Evolutionary conservation across 2,329 filamentous ascomycete genomes (phyloP).

Genomic region (Plenodomus lindquistii): DNA sequence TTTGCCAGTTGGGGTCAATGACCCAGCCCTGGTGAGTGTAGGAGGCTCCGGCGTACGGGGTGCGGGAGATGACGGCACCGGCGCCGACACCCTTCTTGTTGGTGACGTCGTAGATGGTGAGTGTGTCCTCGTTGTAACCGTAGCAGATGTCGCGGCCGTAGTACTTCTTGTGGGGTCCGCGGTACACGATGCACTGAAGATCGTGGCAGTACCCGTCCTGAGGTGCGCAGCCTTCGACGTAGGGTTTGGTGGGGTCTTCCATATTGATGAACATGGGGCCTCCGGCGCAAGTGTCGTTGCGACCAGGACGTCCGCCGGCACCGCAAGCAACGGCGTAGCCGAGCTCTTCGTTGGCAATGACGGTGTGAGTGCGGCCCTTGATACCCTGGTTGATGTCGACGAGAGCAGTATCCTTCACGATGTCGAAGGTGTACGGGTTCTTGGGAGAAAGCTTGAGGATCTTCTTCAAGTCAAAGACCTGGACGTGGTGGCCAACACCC

Average conservation of each 20-base stretch:
- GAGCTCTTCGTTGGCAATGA: constrained; percentile 42
- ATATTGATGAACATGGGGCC: constrained; percentile 64
- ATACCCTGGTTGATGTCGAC: constrained; percentile 33
- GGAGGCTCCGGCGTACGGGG: constrained; percentile 56
- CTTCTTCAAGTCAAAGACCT: constrained; percentile 63
- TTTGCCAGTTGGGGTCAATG: constrained; percentile 44
- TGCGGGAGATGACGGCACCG: constrained; percentile 59
- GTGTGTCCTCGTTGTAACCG: constrained; percentile 59
- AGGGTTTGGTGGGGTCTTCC: constrained; percentile 51
- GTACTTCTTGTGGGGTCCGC: constrained; percentile 56
- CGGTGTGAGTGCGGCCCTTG: constrained; percentile 41
- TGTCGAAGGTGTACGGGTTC: constrained; percentile 36
- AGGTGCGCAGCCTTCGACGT: constrained; percentile 57
- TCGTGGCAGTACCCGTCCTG: constrained; percentile 64
- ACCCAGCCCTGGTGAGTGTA: constrained; percentile 66
- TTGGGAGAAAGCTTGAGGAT: constrained; percentile 39
- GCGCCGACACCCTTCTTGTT: constrained; percentile 60
- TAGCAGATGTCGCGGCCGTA: constrained; percentile 59
- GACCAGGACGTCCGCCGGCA: constrained; percentile 31
- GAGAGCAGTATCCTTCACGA: constrained; percentile 32
- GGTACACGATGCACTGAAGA: constrained; percentile 62
- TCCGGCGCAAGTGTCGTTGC: constrained; percentile 49
- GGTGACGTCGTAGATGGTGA: constrained; percentile 58
- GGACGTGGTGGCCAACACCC: constrained; percentile 56
- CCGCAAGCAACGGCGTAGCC: constrained; percentile 42